These are phyloP conservation scores for Lojkania enalia DNA, from an alignment of 2,329 filamentous ascomycete genomes.

Conservation along the genomic window DNA sequence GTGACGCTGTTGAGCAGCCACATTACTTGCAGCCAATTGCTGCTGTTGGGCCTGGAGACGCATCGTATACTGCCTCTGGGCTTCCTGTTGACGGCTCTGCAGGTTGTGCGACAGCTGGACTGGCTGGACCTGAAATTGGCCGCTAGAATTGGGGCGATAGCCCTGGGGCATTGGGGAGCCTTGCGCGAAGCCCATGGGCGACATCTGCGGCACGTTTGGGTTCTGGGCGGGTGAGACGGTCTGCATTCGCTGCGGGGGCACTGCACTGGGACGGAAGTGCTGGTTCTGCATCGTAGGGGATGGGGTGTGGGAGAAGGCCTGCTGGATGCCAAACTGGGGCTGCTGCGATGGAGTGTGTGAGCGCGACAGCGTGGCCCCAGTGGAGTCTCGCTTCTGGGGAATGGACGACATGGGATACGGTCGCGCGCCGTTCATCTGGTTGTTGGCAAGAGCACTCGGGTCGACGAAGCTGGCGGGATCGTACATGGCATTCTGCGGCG, in stretches of 20 bases:
- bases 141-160: conserved; percentile 46
- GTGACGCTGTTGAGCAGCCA: conserved; percentile 44
- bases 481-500: conserved; percentile 42
- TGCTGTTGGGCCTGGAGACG: conserved; percentile 72
- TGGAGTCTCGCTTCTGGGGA: conserved; percentile 87
- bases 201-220: conserved; percentile 50
- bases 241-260: conserved; percentile 69
- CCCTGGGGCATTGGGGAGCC: conserved; percentile 41
- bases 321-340: conserved; percentile 64
- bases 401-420: conserved; percentile 86
- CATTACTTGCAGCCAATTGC: conserved; percentile 53
- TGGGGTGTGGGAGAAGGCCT: conserved; percentile 82
- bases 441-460: conserved; percentile 44
- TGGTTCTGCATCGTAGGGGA: conserved; percentile 92
- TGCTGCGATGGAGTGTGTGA: conserved; percentile 89
- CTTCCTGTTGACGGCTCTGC: conserved; percentile 57
- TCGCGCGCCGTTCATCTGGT: conserved; percentile 74
- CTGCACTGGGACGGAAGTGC: conserved; percentile 60
- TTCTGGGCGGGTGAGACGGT: conserved; percentile 94
- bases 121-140: conserved; percentile 51
- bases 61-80: conserved; percentile 84
- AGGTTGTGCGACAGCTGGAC: conserved; percentile 57
- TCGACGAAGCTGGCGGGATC: conserved; percentile 44
- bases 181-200: conserved; percentile 43
- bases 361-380: conserved; percentile 85